phyloP scores from a whole-genome alignment of 208 protist species.

The Acanthamoeba castellanii region DNA sequence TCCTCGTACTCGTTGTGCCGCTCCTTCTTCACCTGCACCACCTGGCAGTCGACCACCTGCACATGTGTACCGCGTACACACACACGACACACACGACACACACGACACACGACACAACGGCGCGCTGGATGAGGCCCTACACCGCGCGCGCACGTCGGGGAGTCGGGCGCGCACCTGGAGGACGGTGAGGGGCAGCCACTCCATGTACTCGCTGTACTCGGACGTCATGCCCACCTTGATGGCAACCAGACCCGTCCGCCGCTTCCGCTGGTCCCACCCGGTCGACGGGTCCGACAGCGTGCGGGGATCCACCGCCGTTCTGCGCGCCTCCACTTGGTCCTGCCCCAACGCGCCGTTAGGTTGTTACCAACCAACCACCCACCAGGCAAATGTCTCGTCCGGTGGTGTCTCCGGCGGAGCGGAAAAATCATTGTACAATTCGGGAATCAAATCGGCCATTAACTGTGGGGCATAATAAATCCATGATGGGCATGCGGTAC shows the following conservation, averaged over 20 bases:
- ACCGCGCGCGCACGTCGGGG: no score
- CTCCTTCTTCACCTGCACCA: constrained; percentile 79
- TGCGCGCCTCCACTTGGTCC: background rate
- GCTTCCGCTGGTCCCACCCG: background rate
- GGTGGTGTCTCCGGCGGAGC: no score
- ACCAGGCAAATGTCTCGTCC: no score
- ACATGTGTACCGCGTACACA: background rate
- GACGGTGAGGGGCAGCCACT: constrained; percentile 39
- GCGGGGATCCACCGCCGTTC: background rate
- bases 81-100: background rate
- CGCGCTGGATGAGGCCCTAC: no score
- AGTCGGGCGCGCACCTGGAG: background rate
- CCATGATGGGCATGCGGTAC: background rate
- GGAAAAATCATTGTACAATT: no score
- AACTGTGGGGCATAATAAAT: no score
- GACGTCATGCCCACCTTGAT: constrained; percentile 35
- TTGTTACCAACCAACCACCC: no score
- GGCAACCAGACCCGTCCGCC: constrained; percentile 3
- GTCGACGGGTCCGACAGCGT: background rate
- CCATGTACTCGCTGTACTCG: constrained; percentile 34
- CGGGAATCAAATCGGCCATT: no score
- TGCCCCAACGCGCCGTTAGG: background rate
- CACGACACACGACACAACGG: background rate
- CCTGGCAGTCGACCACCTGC: constrained; percentile 76
- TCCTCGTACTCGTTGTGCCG: constrained; percentile 64